Conservation (phyloP, 192 early-diverging fungal species). For the Entophlyctis luteolus region DNA sequence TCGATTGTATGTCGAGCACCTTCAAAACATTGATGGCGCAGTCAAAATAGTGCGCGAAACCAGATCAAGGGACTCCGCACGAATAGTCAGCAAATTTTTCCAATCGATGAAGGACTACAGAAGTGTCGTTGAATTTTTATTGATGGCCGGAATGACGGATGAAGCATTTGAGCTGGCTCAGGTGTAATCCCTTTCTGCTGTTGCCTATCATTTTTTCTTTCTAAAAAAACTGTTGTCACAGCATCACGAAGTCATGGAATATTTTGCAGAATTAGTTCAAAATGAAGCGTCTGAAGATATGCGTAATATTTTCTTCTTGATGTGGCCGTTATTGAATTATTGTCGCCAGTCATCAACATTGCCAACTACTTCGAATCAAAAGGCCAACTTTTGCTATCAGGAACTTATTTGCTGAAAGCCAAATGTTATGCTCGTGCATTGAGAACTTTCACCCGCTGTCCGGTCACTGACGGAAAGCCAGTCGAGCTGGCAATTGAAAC, state of each 20-base stretch:
- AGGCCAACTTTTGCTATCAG: conserved; percentile 39
- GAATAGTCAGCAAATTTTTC: conserved; percentile 49
- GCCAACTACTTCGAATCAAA: conserved; percentile 47
- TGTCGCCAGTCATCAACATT: conserved; percentile 47
- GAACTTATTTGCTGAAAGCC: conserved; percentile 44
- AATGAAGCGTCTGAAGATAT: conserved; percentile 40
- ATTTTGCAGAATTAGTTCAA: conserved; percentile 49
- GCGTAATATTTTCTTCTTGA: conserved; percentile 11
- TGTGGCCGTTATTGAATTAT: background rate
- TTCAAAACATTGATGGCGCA: conserved; percentile 47
- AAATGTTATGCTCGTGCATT: conserved; percentile 46
- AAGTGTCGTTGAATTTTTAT: conserved; percentile 54
- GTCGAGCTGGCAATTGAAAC: conserved; percentile 53
- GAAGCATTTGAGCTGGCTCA: conserved; percentile 58
- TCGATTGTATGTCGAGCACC: conserved; percentile 46
- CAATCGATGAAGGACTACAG: conserved; percentile 42
- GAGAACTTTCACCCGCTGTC: conserved; percentile 41
- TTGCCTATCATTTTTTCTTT: background rate
- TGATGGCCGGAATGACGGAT: conserved; percentile 52
- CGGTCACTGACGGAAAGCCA: conserved; percentile 23
- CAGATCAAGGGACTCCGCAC: conserved; percentile 47
- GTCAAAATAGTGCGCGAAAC: conserved; percentile 47
- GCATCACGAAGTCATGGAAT: conserved; percentile 54
- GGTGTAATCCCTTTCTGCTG: background rate
- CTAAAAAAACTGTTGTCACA: conserved; percentile 6